Evolutionary conservation across 306 rosid species (phyloP), one percentile per base, ranked within the genome.

Genomic region (Citrullus amarus): DNA sequence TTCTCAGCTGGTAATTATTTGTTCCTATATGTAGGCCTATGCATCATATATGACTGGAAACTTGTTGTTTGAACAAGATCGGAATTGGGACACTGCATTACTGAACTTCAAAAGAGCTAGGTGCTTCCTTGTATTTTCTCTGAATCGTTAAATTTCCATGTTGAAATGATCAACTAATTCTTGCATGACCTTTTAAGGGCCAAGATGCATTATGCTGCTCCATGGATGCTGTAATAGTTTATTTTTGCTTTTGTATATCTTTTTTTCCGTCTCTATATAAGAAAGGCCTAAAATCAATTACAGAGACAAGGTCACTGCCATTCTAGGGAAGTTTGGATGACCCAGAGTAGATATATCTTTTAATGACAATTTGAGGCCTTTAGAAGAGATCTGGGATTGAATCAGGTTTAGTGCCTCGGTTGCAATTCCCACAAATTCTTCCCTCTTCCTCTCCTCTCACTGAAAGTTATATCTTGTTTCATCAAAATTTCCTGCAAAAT

Each of bases 11-110:
- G 58, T 51, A 22, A 73, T 20, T 72, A 78, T 54, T 20, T 14
- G 67, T 70, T 77, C 56, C 9, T 6, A 53, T 80, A 44, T 80
- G 80, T 76, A 95, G 99, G 99, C 99, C 22, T 95, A 95, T 84
- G 96, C 91, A 56, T 92, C 99, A 78, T 95, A 91, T 80, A 89
- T 95, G 99, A 92, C 90, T 74, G 99, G 97, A 85, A 95, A 82
- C 86, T 88, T 95, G 84, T 82, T 95, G 90, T 95, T 95, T 87
- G 98, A 95, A 85, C 97, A 89, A 91, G 99, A 95, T 85, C 89
- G 84, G 84, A 91, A 89, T 72, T 95, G 99, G 97, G 98, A 95
- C 25, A 88, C 86, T 82, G 97, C 99, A 63, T 89, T 95, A 62
- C 81, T 79, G 90, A 84, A 92, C 83, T 95, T 95, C 89, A 95